Percentiles rank a stretch among this genome's conserved stretches.
Conservation (phyloP, 2,329 filamentous ascomycete genomes). For the Chaetomium olivaceum region DNA sequence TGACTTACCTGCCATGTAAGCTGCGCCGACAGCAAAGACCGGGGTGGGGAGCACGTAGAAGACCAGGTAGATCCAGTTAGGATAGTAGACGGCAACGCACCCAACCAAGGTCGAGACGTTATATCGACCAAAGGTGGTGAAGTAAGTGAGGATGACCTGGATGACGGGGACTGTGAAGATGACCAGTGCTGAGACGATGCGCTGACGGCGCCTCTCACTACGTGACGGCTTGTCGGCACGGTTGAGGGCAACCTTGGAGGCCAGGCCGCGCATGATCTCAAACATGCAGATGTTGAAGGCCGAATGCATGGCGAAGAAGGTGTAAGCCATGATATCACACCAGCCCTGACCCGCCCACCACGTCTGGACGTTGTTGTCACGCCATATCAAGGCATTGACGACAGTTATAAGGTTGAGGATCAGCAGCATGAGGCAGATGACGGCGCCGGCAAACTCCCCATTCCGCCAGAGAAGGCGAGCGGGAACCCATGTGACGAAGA, state of each 20-base stretch:
- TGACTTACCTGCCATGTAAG: slow-evolving; percentile 51
- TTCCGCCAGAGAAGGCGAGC: slow-evolving; percentile 53
- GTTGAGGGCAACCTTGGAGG: slow-evolving; percentile 50
- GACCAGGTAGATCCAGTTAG: slow-evolving; percentile 50
- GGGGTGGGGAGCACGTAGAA: slow-evolving; percentile 52
- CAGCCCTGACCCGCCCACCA: slow-evolving; percentile 57
- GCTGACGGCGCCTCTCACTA: slow-evolving; percentile 46
- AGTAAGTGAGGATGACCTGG: slow-evolving; percentile 51
- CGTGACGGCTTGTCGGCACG: slow-evolving; percentile 44
- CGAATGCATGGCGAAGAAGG: slow-evolving; percentile 41
- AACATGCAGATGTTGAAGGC: slow-evolving; percentile 54
- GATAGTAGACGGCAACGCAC: slow-evolving; percentile 48
- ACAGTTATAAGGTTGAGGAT: slow-evolving; percentile 51
- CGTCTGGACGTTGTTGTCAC: slow-evolving; percentile 47
- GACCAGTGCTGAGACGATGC: slow-evolving; percentile 52
- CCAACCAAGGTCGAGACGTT: slow-evolving; percentile 52
- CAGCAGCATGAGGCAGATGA: slow-evolving; percentile 50
- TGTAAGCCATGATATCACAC: slow-evolving; percentile 53
- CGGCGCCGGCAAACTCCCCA: slow-evolving; percentile 55
- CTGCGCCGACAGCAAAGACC: slow-evolving; percentile 46
- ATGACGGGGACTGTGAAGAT: slow-evolving; percentile 56
- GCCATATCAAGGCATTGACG: slow-evolving; percentile 56
- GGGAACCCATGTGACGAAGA: slow-evolving; percentile 52
- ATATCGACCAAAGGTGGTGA: slow-evolving; percentile 51
- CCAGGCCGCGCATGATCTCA: slow-evolving; percentile 56